Base-by-base conservation (phyloP, 2,329 filamentous ascomycete species). In the Penicillium sp. region DNA sequence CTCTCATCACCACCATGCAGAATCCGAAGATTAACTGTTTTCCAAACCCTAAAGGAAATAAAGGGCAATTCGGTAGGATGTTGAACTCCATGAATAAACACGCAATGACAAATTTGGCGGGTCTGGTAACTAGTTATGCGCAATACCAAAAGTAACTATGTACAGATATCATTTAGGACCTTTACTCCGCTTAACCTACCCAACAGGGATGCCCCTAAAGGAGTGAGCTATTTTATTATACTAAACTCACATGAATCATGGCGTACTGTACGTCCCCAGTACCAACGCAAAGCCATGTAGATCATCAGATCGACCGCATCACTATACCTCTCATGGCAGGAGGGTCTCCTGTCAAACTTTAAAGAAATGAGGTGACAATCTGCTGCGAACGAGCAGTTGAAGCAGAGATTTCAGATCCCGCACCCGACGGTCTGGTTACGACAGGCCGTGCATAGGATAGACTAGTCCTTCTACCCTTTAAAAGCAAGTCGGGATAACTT, bases 321-420 rank as follows among this genome's bases (percentile, higher is more conserved):
- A 32, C 24, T 37, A 34, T 37, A 16, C 14, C 35, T 16, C 13
- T 20, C 10, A 8, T 7, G 40, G 44, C 1, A 44, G 27, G 40
- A 47, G 42, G 24, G 28, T 39, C 40, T 42, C n/a, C 24, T 20
- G 24, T 9, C 18, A 46, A 51, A 45, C 36, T 26, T 32, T 42
- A 49, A 44, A 11, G 22, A 31, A 16, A 28, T 32, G 24, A 43
- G 23, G 36, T 22, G 14, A 32, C 6, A 9, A 20, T 3, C 11
- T 31, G 34, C 40, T 40, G 32, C 40, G 24, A 49, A 46, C 32
- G n/a, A 40, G 40, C 35, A 14, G 36, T 35, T 44, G 6, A n/a
- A 26, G 24, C 18, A 20, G 4, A 20, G 29, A 31, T 31, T 42
- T 31, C 34, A 32, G 51, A 43, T 42, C 6, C 34, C 11, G 4